These are phyloP conservation scores for Evernia prunastri DNA, from an alignment of 495 filamentous ascomycete species.

Conservation along the genomic window DNA sequence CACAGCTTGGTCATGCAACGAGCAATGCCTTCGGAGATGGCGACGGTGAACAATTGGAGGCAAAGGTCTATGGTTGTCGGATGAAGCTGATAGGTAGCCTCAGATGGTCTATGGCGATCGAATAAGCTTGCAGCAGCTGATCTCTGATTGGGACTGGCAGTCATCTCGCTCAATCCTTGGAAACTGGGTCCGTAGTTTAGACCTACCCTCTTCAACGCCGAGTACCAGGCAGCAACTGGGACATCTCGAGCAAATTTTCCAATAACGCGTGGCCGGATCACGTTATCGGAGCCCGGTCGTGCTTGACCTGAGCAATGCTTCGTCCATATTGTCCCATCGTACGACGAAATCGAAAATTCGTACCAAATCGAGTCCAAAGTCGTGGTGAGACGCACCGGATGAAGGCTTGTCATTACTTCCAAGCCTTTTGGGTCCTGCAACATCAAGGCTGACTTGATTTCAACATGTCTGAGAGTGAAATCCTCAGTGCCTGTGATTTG, in stretches of 20 bases:
- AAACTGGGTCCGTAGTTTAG: slow-evolving; percentile 15
- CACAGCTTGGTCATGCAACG: no score
- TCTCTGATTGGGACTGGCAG: no score
- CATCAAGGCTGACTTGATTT: slow-evolving; percentile 18
- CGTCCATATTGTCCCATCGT: slow-evolving; percentile 30
- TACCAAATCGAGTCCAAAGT: slow-evolving; percentile 31
- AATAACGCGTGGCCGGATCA: no score
- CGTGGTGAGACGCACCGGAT: slow-evolving; percentile 25
- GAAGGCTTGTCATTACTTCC: slow-evolving; percentile 26
- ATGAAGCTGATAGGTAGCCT: no score
- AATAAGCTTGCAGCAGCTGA: no score
- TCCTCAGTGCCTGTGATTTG: background rate
- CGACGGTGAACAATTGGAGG: no score
- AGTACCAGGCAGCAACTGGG: background rate
- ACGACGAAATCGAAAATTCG: slow-evolving; percentile 32
- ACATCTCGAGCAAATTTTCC: background rate
- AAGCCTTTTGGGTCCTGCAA: background rate
- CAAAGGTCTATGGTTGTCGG: no score
- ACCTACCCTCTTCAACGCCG: background rate
- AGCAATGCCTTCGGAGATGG: no score
- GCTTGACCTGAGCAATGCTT: slow-evolving; percentile 34
- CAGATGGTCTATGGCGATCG: no score
- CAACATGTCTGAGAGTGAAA: background rate
- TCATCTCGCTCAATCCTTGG: slow-evolving; percentile 10
- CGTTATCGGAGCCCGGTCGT: no score